Percentiles rank a stretch among this genome's conserved stretches.
phyloP scores from a whole-genome alignment of 2,329 filamentous ascomycete genomes.

The Arachnomyces sp. region DNA sequence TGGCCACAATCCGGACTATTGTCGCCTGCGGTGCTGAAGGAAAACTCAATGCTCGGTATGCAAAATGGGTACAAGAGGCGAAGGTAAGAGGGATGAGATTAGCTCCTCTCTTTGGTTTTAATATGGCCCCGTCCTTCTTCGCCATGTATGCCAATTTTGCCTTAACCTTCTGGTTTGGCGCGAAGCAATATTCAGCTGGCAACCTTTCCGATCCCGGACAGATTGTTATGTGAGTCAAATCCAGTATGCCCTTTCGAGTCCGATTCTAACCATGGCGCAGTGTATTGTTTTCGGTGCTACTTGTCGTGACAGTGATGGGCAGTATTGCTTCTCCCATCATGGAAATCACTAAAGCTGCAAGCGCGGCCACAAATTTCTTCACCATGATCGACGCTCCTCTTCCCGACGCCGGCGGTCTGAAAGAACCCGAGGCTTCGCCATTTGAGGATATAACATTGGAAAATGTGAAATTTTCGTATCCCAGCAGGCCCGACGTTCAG shows the following conservation, averaged over 20 bases:
- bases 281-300: conserved; percentile 29
- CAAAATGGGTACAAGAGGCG: conserved; percentile 29
- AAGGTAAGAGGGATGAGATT: conserved; percentile 23
- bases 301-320: conserved; percentile 10
- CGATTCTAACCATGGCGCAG: conserved; percentile 10
- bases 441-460: conserved; percentile 52
- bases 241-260: too few species aligned
- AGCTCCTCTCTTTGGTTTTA: conserved; percentile 22
- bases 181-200: conserved; percentile 27
- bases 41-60: conserved; percentile 30
- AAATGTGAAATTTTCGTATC: conserved; percentile 66
- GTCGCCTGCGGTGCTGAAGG: conserved; percentile 37
- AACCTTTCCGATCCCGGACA: conserved; percentile 28
- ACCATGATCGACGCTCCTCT: conserved; percentile 24
- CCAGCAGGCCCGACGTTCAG: conserved; percentile 35
- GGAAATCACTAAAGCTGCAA: conserved; percentile 27
- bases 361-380: conserved; percentile 26
- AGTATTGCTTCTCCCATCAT: conserved; percentile 22
- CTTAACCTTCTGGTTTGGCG: conserved; percentile 32
- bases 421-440: conserved; percentile 44
- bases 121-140: conserved; percentile 29
- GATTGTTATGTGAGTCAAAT: conserved; percentile 26
- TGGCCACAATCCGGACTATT: conserved; percentile 38
- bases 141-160: conserved; percentile 30
- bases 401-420: conserved; percentile 31